phyloP scores from a whole-genome alignment of 768 basidiomycete species.

The Fomitopsis serialis region DNA sequence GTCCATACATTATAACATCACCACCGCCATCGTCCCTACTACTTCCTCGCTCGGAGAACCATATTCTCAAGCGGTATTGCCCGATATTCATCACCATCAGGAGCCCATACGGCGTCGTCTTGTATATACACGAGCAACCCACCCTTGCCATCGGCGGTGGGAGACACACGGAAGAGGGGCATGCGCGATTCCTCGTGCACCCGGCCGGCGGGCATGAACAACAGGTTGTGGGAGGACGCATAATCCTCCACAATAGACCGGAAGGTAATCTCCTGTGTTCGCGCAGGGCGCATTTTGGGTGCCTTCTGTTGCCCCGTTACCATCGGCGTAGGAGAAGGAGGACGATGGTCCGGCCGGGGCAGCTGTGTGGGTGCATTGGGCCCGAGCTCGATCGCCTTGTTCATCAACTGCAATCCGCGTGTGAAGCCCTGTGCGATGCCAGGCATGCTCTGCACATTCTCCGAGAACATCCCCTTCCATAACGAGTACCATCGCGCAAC shows the following conservation, averaged over 20 bases:
- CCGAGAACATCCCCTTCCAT: slow-evolving; percentile 82
- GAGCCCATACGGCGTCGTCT: slow-evolving; percentile 93
- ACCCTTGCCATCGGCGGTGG: slow-evolving; percentile 74
- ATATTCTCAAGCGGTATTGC: slow-evolving; percentile 88
- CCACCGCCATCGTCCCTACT: not conserved
- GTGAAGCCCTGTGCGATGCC: slow-evolving; percentile 79
- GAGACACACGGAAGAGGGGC: slow-evolving; percentile 83
- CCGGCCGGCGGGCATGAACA: slow-evolving; percentile 85
- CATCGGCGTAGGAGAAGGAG: slow-evolving; percentile 20
- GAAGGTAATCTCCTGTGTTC: slow-evolving; percentile 85
- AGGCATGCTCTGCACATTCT: slow-evolving; percentile 56
- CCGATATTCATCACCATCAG: slow-evolving; percentile 58
- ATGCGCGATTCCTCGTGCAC: slow-evolving; percentile 83
- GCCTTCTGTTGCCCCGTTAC: slow-evolving; percentile 29
- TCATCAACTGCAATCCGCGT: slow-evolving; percentile 88
- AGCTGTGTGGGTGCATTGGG: slow-evolving; percentile 65
- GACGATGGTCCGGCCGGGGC: slow-evolving; percentile 57
- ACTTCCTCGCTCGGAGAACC: slow-evolving; percentile 55
- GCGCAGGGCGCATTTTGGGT: slow-evolving; percentile 38
- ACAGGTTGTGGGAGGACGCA: slow-evolving; percentile 76
- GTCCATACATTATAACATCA: not conserved
- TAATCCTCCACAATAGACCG: slow-evolving; percentile 88
- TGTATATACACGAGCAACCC: slow-evolving; percentile 85
- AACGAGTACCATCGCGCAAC: slow-evolving; percentile 90
- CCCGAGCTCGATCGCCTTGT: slow-evolving; percentile 86